These are phyloP conservation scores for Arthroderma uncinatum DNA, from an alignment of 2,329 filamentous ascomycete species.

Conservation along the genomic window DNA sequence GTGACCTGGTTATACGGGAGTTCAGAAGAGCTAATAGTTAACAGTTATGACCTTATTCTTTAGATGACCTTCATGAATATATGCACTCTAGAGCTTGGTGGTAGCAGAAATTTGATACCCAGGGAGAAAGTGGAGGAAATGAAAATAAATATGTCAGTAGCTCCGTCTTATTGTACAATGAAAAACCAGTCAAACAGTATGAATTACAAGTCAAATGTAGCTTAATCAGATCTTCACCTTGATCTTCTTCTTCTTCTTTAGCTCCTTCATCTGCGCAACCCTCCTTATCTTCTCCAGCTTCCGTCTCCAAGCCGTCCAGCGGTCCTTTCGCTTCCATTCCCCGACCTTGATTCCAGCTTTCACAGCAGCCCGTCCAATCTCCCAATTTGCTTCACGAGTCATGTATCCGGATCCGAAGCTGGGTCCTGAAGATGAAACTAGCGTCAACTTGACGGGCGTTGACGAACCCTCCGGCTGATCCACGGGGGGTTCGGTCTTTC, in stretches of 20 bases:
- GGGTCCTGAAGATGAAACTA: slow-evolving; percentile 18
- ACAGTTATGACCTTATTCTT: neutral
- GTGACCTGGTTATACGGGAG: too few relatives aligned
- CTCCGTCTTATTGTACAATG: slow-evolving; percentile 3
- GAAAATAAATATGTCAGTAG: neutral
- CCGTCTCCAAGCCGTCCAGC: slow-evolving; percentile 57
- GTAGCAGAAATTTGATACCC: neutral
- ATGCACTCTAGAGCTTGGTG: too few relatives aligned
- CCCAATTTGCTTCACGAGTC: slow-evolving; percentile 55
- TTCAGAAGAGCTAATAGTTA: neutral
- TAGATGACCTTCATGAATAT: neutral
- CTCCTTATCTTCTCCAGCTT: slow-evolving; percentile 39
- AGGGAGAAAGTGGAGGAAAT: neutral
- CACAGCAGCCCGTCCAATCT: slow-evolving; percentile 55
- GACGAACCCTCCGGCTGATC: slow-evolving; percentile 13
- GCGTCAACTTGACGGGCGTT: slow-evolving; percentile 7
- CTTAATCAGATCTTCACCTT: slow-evolving; percentile 22
- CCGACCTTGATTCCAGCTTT: slow-evolving; percentile 46
- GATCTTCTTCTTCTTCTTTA: slow-evolving; percentile 31
- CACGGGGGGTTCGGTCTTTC: slow-evolving; percentile 16
- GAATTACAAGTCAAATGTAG: neutral
- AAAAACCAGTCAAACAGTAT: neutral
- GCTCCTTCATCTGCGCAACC: slow-evolving; percentile 44
- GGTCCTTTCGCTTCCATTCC: slow-evolving; percentile 46
- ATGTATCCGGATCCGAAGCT: slow-evolving; percentile 48